Evolutionary conservation across 805 yeast species (phyloP).

Genomic region (Maudiozyma saulgeensis): DNA sequence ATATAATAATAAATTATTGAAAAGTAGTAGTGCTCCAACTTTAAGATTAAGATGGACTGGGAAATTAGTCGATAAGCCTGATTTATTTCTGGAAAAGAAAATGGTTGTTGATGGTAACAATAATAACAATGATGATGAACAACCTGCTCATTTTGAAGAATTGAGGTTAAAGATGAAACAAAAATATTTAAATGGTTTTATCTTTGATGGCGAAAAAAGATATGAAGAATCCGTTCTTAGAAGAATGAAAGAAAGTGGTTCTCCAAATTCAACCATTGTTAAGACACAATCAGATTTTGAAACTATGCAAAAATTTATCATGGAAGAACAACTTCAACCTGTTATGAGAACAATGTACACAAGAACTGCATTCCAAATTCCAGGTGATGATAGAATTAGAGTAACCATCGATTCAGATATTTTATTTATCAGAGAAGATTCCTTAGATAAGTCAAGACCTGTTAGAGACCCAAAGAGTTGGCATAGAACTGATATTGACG

Average conservation of each 20-base stretch:
- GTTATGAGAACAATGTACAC: slow-evolving; percentile 77
- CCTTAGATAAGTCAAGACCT: slow-evolving; percentile 76
- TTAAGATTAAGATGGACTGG: slow-evolving; percentile 90
- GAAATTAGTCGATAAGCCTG: slow-evolving; percentile 63
- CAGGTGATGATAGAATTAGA: slow-evolving; percentile 90
- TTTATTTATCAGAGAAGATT: slow-evolving; percentile 79
- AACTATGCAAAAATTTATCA: slow-evolving; percentile 53
- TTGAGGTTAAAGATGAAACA: slow-evolving; percentile 65
- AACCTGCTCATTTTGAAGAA: slow-evolving; percentile 46
- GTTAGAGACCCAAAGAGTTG: slow-evolving; percentile 80
- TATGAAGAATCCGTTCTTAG: slow-evolving; percentile 43
- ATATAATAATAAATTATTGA: slow-evolving; percentile 74
- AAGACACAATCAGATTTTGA: slow-evolving; percentile 46
- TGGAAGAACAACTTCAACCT: slow-evolving; percentile 66
- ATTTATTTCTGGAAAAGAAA: slow-evolving; percentile 73
- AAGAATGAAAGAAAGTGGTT: slow-evolving; percentile 56
- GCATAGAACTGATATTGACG: slow-evolving; percentile 90
- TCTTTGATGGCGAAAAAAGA: slow-evolving; percentile 40
- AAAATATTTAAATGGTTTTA: slow-evolving; percentile 68
- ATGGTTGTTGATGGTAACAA: slow-evolving; percentile 43
- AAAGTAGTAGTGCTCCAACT: slow-evolving; percentile 59
- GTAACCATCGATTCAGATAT: slow-evolving; percentile 86
- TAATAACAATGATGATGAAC: slow-evolving; percentile 23
- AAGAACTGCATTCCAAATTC: slow-evolving; percentile 94
- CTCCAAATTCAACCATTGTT: slow-evolving; percentile 42